Evolutionary conservation across 495 filamentous ascomycete species (phyloP).

Genomic region (Neurospora sp.): DNA sequence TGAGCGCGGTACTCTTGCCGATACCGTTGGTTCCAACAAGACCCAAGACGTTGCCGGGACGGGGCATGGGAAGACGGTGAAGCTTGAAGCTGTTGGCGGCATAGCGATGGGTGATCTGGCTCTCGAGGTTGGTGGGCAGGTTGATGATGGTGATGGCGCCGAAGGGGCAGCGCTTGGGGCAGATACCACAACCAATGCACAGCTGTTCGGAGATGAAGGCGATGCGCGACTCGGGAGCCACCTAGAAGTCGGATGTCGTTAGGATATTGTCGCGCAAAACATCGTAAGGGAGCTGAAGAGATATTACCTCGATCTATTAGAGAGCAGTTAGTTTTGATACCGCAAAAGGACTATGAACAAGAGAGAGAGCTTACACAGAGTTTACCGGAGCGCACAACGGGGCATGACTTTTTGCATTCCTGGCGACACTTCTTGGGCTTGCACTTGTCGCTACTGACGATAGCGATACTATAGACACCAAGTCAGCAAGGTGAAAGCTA

Average conservation of each 20-base stretch:
- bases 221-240: constrained; percentile 79
- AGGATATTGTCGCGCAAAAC: not conserved
- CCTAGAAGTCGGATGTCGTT: constrained; percentile 52
- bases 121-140: constrained; percentile 95
- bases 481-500: not conserved
- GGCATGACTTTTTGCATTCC: constrained; percentile 98
- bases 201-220: constrained; percentile 89
- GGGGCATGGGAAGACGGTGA: constrained; percentile 87
- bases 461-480: constrained; percentile 65
- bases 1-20: constrained; percentile 95
- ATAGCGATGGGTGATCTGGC: constrained; percentile 94
- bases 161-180: constrained; percentile 98
- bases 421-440: constrained; percentile 83
- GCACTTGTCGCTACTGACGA: constrained; percentile 97
- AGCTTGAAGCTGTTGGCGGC: constrained; percentile 99
- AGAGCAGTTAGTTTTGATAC: constrained; percentile 1
- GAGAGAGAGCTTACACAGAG: constrained; percentile 47
- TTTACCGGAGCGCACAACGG: constrained; percentile 93
- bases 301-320: constrained; percentile 12
- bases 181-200: constrained; percentile 89
- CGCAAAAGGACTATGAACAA: too few relatives aligned
- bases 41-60: constrained; percentile 93
- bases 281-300: not conserved
- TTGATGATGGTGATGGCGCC: constrained; percentile 99
- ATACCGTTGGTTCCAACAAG: constrained; percentile 99